Percentiles rank a stretch among this genome's conserved stretches.
phyloP scores from a whole-genome alignment of 345 rosid genomes.

The Camelina laxa region DNA sequence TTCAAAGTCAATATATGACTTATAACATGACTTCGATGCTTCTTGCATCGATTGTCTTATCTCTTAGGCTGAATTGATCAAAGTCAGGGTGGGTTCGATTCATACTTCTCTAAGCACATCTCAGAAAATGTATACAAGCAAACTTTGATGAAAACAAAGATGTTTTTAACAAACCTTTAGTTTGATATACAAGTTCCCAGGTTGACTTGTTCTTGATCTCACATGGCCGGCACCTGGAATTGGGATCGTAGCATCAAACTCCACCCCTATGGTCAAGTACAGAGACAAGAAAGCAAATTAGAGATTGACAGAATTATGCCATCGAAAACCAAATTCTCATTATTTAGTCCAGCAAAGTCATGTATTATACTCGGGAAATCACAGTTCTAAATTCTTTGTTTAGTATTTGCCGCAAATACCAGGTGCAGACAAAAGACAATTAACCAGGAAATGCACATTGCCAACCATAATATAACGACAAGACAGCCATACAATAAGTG shows the following conservation, averaged over 20 bases:
- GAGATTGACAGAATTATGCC: slow-evolving; percentile 6
- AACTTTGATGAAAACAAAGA: slow-evolving; percentile 16
- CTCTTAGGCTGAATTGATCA: slow-evolving; percentile 26
- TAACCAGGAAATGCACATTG: slow-evolving; percentile 5
- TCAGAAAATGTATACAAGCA: slow-evolving; percentile 13
- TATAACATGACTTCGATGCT: slow-evolving; percentile 3
- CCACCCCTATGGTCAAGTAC: slow-evolving; percentile 67
- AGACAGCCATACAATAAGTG: slow-evolving; percentile 1
- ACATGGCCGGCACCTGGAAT: slow-evolving; percentile 74
- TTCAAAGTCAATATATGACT: not conserved
- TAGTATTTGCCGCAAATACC: slow-evolving; percentile 3
- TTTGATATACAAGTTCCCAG: slow-evolving; percentile 76
- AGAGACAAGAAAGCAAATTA: slow-evolving; percentile 25
- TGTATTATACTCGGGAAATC: slow-evolving; percentile 17
- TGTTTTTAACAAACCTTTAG: slow-evolving; percentile 62
- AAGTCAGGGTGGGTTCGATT: slow-evolving; percentile 12
- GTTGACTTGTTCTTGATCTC: slow-evolving; percentile 61
- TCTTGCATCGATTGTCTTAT: slow-evolving; percentile 8
- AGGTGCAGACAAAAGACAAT: slow-evolving; percentile 18
- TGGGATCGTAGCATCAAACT: slow-evolving; percentile 77
- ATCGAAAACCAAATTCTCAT: slow-evolving; percentile 4
- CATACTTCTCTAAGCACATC: slow-evolving; percentile 20
- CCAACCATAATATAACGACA: slow-evolving; percentile 9
- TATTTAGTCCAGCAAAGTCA: slow-evolving; percentile 17
- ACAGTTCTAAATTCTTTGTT: slow-evolving; percentile 23